These are phyloP conservation scores for Lonicera japonica DNA, from an alignment of 129 eudicot species.

Conservation along the genomic window DNA sequence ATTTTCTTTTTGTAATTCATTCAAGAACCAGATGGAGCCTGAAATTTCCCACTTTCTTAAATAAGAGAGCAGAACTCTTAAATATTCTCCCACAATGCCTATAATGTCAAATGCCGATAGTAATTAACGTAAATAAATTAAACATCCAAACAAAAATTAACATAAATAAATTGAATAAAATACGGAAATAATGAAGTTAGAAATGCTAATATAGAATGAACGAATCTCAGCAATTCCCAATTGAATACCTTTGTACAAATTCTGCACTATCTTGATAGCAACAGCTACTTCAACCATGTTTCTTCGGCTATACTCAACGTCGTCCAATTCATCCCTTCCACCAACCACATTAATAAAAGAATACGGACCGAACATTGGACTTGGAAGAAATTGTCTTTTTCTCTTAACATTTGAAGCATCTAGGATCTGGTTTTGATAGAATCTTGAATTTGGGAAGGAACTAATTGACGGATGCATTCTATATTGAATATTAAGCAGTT, in stretches of 20 bases:
- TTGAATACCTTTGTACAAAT: slow-evolving; percentile 49
- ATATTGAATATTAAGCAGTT: slow-evolving; percentile 38
- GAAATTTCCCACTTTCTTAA: no score
- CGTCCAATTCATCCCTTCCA: slow-evolving; percentile 60
- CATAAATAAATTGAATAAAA: neutral
- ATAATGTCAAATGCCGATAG: no score
- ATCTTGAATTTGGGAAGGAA: slow-evolving; percentile 33
- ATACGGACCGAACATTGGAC: slow-evolving; percentile 46
- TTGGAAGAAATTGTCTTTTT: slow-evolving; percentile 27
- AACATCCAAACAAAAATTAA: no score
- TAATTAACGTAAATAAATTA: no score
- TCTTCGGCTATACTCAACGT: slow-evolving; percentile 37
- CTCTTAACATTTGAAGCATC: slow-evolving; percentile 33
- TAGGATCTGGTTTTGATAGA: slow-evolving; percentile 30
- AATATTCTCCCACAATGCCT: no score
- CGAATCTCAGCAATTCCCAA: no score
- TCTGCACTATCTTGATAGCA: slow-evolving; percentile 39
- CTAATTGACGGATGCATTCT: slow-evolving; percentile 56
- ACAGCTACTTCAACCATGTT: slow-evolving; percentile 74
- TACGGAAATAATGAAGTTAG: neutral
- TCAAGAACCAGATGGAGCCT: no score
- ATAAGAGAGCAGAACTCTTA: no score
- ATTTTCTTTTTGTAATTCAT: no score
- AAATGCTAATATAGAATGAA: no score
- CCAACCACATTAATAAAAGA: slow-evolving; percentile 46